phyloP scores from a whole-genome alignment of 169 alveolate genomes.

The Cryptosporidium sp. region DNA sequence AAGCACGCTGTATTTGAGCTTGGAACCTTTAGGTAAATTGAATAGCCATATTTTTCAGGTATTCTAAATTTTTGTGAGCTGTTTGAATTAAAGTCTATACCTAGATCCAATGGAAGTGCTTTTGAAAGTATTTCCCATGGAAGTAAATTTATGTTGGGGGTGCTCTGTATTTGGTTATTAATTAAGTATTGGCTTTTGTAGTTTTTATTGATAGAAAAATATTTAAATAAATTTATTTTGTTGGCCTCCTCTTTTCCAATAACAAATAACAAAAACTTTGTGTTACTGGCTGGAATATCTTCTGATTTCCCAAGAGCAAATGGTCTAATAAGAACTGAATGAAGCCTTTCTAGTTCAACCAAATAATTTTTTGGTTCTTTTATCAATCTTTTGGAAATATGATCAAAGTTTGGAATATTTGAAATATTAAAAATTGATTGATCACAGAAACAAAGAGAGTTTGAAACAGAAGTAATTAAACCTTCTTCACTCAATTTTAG shows the following conservation, averaged over 20 bases:
- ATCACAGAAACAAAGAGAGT: slow-evolving; percentile 44
- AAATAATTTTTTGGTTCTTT: slow-evolving; percentile 43
- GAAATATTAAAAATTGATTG: slow-evolving; percentile 37
- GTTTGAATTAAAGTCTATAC: slow-evolving; percentile 20
- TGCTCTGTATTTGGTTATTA: background rate
- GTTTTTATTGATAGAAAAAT: slow-evolving; percentile 9
- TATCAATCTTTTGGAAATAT: slow-evolving; percentile 3
- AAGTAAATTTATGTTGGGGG: background rate
- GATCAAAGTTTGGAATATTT: slow-evolving; percentile 49
- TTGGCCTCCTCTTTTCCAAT: slow-evolving; percentile 15
- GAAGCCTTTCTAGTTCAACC: background rate
- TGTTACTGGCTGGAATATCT: background rate
- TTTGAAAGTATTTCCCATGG: slow-evolving; percentile 61
- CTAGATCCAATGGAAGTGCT: slow-evolving; percentile 29
- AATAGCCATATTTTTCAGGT: slow-evolving; percentile 27
- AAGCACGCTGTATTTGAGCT: slow-evolving; percentile 47
- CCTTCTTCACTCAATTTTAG: slow-evolving; percentile 34
- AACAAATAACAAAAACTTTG: slow-evolving; percentile 44
- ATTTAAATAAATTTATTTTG: slow-evolving; percentile 4
- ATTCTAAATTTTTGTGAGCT: background rate
- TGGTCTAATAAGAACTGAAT: slow-evolving; percentile 24
- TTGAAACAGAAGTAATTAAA: slow-evolving; percentile 37
- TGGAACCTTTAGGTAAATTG: slow-evolving; percentile 36
- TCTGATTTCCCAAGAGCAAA: background rate
- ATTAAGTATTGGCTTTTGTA: background rate